A percentile compares a stretch with the other conserved stretches of the same genome.
Conservation (phyloP, 2,329 filamentous ascomycete genomes). For the Fusarium beomiforme region DNA sequence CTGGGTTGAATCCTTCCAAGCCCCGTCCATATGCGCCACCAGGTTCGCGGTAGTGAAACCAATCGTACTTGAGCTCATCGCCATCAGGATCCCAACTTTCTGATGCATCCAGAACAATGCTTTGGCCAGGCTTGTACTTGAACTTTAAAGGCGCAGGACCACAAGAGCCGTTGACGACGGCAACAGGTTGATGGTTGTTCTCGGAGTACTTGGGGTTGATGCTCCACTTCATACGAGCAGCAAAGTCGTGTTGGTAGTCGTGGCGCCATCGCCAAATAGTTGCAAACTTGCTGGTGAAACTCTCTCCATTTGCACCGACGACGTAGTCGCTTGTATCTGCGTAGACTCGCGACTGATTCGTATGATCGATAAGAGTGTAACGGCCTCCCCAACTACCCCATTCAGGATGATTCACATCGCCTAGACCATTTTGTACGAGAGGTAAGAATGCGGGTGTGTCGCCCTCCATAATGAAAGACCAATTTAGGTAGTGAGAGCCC, state of each 20-base stretch:
- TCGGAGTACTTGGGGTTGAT: not conserved
- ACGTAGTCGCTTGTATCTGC: conserved; percentile 16
- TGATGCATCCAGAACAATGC: not conserved
- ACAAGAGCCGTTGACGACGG: not conserved
- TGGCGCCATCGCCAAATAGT: conserved; percentile 20
- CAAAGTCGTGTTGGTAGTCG: conserved; percentile 22
- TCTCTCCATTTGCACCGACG: not conserved
- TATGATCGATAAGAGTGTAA: conserved; percentile 8
- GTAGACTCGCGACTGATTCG: not conserved
- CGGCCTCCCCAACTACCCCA: conserved; percentile 23
- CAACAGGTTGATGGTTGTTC: not conserved
- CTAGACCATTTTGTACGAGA: not conserved
- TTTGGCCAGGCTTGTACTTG: not conserved
- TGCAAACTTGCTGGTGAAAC: conserved; percentile 12
- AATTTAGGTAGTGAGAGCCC: conserved; percentile 2
- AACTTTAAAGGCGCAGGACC: not conserved
- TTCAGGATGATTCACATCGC: conserved; percentile 11
- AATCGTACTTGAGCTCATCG: not conserved
- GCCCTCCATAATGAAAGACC: conserved; percentile 18
- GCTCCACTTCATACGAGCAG: conserved; percentile 19
- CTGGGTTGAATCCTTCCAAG: not conserved
- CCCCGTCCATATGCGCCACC: conserved; percentile 1
- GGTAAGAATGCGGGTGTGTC: conserved; percentile 6
- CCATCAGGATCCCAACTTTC: conserved; percentile 5
- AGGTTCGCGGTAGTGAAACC: conserved; percentile 10